Percentiles rank a stretch among this genome's conserved stretches.
These are phyloP conservation scores for Diaporthe nobilis DNA, from an alignment of 2,329 filamentous ascomycete genomes.

Conservation along the genomic window DNA sequence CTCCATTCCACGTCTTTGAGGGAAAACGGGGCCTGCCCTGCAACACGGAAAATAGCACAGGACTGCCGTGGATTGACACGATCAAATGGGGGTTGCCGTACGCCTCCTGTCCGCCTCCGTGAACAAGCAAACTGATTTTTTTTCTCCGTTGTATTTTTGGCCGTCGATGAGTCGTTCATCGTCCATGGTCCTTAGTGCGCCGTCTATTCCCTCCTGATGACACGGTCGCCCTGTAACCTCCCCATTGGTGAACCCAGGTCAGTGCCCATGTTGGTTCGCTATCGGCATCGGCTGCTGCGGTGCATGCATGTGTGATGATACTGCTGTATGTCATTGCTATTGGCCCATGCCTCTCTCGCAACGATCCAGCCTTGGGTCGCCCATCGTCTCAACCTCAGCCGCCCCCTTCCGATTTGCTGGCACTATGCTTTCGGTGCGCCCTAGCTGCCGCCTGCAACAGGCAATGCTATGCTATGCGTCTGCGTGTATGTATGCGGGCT, in stretches of 20 bases:
- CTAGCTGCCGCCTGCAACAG: slow-evolving; percentile 23
- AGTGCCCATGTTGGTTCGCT: background rate
- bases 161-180: slow-evolving; percentile 22
- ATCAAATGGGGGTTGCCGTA: slow-evolving; percentile 8
- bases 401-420: slow-evolving; percentile 16
- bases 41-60: slow-evolving; percentile 21
- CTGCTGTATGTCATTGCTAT: slow-evolving; percentile 1
- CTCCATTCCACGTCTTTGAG: slow-evolving; percentile 2
- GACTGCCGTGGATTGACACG: slow-evolving; percentile 16
- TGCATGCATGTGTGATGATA: slow-evolving; percentile 14
- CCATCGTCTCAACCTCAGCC: slow-evolving; percentile 20
- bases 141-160: slow-evolving; percentile 26
- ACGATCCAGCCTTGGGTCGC: slow-evolving; percentile 5
- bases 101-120: background rate
- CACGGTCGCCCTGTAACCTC: background rate
- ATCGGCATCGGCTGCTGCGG: slow-evolving; percentile 7
- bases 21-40: slow-evolving; percentile 18
- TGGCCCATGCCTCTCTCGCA: slow-evolving; percentile 18
- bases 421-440: background rate
- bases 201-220: slow-evolving; percentile 2
- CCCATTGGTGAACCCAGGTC: background rate
- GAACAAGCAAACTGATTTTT: background rate
- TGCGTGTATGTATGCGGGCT: background rate
- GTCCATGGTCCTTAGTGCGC: background rate
- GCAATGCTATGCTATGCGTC: slow-evolving; percentile 18